A percentile compares a stretch with the other conserved stretches of the same genome.
These are phyloP conservation scores for Acrocalymma vagum DNA, from an alignment of 2,329 filamentous ascomycete genomes.

Conservation along the genomic window DNA sequence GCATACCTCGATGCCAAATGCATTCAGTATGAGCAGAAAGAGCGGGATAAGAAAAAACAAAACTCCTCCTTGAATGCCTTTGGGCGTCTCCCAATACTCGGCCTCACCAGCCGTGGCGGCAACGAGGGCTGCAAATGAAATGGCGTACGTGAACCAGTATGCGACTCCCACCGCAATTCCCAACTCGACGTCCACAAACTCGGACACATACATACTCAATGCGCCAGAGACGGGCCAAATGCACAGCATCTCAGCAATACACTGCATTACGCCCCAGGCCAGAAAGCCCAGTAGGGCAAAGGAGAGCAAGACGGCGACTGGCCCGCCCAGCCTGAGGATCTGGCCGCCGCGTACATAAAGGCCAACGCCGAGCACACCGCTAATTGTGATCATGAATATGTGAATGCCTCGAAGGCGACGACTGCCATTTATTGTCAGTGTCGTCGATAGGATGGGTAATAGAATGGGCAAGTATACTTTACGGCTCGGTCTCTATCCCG, in stretches of 20 bases:
- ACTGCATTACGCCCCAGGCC: constrained; percentile 12
- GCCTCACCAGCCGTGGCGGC: constrained; percentile 8
- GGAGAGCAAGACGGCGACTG: constrained; percentile 7
- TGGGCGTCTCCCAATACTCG: constrained; percentile 10
- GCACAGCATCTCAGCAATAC: constrained; percentile 14
- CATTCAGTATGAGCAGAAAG: constrained; percentile 7
- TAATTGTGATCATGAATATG: constrained; percentile 16
- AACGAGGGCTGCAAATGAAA: constrained; percentile 10
- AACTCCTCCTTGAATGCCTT: constrained; percentile 7
- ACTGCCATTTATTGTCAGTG: constrained; percentile 2
- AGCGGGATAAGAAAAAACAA: constrained; percentile 8
- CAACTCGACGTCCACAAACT: constrained; percentile 44
- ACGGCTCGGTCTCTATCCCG: constrained; percentile 3
- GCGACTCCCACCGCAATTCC: constrained; percentile 41
- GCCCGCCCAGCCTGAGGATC: constrained; percentile 13
- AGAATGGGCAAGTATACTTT: neutral
- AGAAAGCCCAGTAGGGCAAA: constrained; percentile 10
- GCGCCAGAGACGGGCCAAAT: constrained; percentile 38
- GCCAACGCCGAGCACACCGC: constrained; percentile 9
- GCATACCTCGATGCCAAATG: constrained; percentile 10
- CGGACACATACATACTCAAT: constrained; percentile 40
- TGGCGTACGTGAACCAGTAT: constrained; percentile 33
- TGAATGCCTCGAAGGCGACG: constrained; percentile 10
- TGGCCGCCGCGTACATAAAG: constrained; percentile 7
- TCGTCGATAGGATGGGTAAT: neutral